These are phyloP conservation scores for Hordeum pubiflorum DNA, from an alignment of 202 grass and related monocot species.

Conservation along the genomic window DNA sequence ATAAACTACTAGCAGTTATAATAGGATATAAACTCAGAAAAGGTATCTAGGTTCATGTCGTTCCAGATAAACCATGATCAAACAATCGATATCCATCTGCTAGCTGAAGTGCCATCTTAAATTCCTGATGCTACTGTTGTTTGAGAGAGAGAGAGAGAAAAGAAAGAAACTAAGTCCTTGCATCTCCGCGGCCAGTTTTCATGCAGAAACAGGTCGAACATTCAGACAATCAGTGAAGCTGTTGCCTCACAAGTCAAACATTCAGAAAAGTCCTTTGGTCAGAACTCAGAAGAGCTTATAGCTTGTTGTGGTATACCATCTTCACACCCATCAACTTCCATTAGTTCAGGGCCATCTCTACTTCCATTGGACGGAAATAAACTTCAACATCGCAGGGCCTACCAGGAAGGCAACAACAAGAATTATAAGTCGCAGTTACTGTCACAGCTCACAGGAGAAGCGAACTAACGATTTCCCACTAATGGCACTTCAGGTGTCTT, in stretches of 20 bases:
- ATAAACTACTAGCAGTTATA: too few relatives aligned
- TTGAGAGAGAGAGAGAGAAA: too few relatives aligned
- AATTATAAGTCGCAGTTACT: constrained; percentile 18
- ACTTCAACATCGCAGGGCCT: constrained; percentile 58
- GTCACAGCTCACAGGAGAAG: neutral
- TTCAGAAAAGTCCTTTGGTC: constrained; percentile 60
- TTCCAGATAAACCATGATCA: too few relatives aligned
- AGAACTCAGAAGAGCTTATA: constrained; percentile 34
- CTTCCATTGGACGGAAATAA: constrained; percentile 47
- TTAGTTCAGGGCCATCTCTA: constrained; percentile 26
- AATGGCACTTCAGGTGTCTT: too few relatives aligned
- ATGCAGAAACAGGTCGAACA: too few relatives aligned
- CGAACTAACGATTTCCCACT: neutral
- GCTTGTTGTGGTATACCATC: constrained; percentile 24
- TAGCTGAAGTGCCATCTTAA: too few relatives aligned
- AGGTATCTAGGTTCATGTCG: too few relatives aligned
- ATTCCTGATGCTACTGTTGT: too few relatives aligned
- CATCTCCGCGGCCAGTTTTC: too few relatives aligned
- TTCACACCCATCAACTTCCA: constrained; percentile 31
- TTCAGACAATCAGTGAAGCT: constrained; percentile 27
- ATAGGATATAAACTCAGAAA: too few relatives aligned
- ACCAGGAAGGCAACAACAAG: constrained; percentile 23
- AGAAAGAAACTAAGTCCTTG: too few relatives aligned
- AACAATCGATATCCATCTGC: too few relatives aligned
- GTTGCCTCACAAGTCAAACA: constrained; percentile 45